Evolutionary conservation across 495 filamentous ascomycete genomes (phyloP), one percentile per base, ranked within the genome.

Genomic region (Tetracladium marchalianum): DNA sequence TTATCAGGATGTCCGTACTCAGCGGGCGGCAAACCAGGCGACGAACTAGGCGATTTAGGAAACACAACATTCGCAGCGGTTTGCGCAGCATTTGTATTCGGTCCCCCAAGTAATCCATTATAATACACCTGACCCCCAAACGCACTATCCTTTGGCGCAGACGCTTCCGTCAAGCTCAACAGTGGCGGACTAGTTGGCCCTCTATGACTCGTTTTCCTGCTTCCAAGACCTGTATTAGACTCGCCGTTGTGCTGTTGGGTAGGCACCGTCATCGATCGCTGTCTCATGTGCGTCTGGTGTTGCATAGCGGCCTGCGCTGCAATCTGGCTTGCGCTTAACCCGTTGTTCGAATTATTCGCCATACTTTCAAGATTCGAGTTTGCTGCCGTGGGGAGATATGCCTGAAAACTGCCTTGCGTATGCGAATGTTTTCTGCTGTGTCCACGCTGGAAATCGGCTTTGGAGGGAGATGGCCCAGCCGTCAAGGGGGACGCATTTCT

Each of bases 231-330:
- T 3, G n/a, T 39, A 31, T 42, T 52, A 11, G 41, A 38, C 15
- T 18, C 34, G 22, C 63, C 51, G 62, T 66, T 62, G 18, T 71
- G 55, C 27, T 69, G 65, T 45, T 70, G 68, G 15, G 62, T 67
- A 8, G 78, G 78, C 11, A 79, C 68, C 1, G 80, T 87, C 53
- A 82, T 80, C 11, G 85, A 84, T 19, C 88, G 77, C 57, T 90
- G 85, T 24, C 83, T 75, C 22, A 66, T 71, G 40, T 75, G 66
- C 35, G 72, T 69, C 43, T 80, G 76, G 42, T 80, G 75, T 48
- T 82, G 84, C 78, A 95, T 90, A 18, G 88, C 88, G 15, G 90
- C 78, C 66, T 96, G 90, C 18, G 89, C 90, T 15, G 90, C 90
- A 54, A 94, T 94, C 58, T 87, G 79, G 49, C 86, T 90, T 7